Evolutionary conservation across 768 basidiomycete species (phyloP).

Genomic region (Floccularia luteovirens): DNA sequence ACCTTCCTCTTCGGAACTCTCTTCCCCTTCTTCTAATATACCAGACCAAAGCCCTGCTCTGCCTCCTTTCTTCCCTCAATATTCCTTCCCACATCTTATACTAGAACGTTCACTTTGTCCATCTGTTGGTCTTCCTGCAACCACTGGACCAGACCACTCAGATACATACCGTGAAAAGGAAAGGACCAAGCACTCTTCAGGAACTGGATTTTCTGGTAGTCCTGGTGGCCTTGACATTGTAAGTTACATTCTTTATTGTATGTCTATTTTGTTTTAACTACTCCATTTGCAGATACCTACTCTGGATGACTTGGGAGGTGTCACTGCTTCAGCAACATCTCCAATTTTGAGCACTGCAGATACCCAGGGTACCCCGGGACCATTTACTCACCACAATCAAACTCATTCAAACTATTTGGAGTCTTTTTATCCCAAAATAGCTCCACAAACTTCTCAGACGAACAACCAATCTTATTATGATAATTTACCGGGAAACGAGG

Average conservation of each 20-base stretch:
- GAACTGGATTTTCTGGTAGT: conserved; percentile 11
- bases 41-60: conserved; percentile 9
- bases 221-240: conserved; percentile 22
- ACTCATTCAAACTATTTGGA: no score
- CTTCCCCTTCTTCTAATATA: conserved; percentile 10
- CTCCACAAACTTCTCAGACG: no score
- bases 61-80: conserved; percentile 14
- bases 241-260: conserved; percentile 7
- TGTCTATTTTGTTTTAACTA: background rate
- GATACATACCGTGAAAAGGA: no score
- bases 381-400: no score
- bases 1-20: conserved; percentile 3
- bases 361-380: no score
- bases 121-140: conserved; percentile 16
- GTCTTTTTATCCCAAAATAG: no score
- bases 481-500: no score
- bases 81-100: conserved; percentile 13
- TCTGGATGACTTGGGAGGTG: conserved; percentile 11
- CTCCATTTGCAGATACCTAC: conserved; percentile 16
- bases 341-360: no score
- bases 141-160: no score
- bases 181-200: no score
- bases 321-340: no score
- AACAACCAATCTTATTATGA: no score
- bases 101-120: conserved; percentile 25